phyloP scores from a whole-genome alignment of 2,329 filamentous ascomycete genomes.

The Lecanicillium sp. region DNA sequence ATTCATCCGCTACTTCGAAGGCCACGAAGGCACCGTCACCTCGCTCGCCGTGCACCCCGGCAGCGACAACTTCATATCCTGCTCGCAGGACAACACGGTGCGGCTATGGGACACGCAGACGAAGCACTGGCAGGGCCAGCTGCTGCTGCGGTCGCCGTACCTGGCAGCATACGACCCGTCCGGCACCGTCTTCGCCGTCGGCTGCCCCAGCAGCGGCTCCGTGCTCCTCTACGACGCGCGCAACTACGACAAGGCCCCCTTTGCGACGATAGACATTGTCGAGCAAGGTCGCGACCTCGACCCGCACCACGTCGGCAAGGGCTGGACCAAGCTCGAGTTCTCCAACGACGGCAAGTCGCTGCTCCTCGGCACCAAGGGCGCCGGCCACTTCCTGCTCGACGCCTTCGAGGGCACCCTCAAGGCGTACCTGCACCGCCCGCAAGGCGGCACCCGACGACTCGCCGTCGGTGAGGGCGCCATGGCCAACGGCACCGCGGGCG shows the following conservation, averaged over 20 bases:
- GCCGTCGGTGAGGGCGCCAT: constrained; percentile 43
- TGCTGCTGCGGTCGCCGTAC: constrained; percentile 74
- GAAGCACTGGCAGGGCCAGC: constrained; percentile 68
- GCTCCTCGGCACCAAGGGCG: constrained; percentile 74
- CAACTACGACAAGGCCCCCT: constrained; percentile 88
- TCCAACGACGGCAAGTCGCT: constrained; percentile 90
- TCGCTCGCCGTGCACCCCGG: constrained; percentile 77
- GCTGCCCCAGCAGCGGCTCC: constrained; percentile 68
- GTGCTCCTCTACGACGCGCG: constrained; percentile 88
- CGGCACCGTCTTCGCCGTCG: constrained; percentile 84
- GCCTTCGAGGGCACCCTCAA: constrained; percentile 78
- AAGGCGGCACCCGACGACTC: constrained; percentile 43
- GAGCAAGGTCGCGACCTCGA: constrained; percentile 43
- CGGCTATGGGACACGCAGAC: constrained; percentile 84
- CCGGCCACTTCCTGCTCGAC: constrained; percentile 87
- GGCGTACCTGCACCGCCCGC: constrained; percentile 59
- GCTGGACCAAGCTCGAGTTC: constrained; percentile 91
- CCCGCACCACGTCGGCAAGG: constrained; percentile 51
- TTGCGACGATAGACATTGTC: constrained; percentile 75
- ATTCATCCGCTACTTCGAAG: constrained; percentile 93
- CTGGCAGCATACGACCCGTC: constrained; percentile 89
- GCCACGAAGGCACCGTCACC: constrained; percentile 80
- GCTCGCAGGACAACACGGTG: constrained; percentile 83
- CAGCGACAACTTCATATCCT: constrained; percentile 86
- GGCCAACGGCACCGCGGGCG: constrained; percentile 32